Base-by-base conservation (phyloP, 179 eudicot genomes). In the Corrigiola litoralis region DNA sequence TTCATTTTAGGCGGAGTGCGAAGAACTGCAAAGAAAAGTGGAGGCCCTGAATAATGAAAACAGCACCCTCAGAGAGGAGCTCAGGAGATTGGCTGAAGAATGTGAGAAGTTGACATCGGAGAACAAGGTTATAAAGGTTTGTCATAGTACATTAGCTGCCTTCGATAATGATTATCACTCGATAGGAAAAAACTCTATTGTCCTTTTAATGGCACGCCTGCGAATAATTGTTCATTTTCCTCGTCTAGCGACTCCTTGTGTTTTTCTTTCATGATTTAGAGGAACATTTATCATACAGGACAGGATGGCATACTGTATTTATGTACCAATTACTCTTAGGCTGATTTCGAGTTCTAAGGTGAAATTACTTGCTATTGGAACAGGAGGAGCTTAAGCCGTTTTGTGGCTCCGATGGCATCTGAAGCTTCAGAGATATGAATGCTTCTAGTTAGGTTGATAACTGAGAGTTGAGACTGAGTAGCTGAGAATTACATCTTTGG, bases 21-120 rank as follows among this genome's bases (percentile, higher is more conserved):
- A 95, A 80, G 97, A 92, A 77, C 84, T 95, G 67, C 96, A 88
- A 61, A 81, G 49, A 47, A 82, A 82, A 71, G 97, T 92, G 5
- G 92, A 88, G 68, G 34, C 76, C 33, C 77, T 95, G 70, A 79
- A 54, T 65, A 79, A 72, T 58, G 97, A 92, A 68, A 95, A 95
- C 50, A 75, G 64, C 61, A 46, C 64, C 20, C 90, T 95, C 47
- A 81, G 84, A 68, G 87, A 88, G 28, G 97, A 95, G 79, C 61
- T 95, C 67, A 77, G 74, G 66, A 85, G 84, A 77, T 76, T 95
- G 54, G 80, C 90, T 1, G 84, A 81, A 46, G 96, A 88, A 76
- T 95, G 99, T 37, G 77, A 77, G 79, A 87, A 88, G 78, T 72
- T 95, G 46, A 71, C 89, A 14, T 79, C 92, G 21, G 97, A 88